These are phyloP conservation scores for Pleurotus tuoliensis DNA, from an alignment of 768 basidiomycete genomes.

Conservation along the genomic window DNA sequence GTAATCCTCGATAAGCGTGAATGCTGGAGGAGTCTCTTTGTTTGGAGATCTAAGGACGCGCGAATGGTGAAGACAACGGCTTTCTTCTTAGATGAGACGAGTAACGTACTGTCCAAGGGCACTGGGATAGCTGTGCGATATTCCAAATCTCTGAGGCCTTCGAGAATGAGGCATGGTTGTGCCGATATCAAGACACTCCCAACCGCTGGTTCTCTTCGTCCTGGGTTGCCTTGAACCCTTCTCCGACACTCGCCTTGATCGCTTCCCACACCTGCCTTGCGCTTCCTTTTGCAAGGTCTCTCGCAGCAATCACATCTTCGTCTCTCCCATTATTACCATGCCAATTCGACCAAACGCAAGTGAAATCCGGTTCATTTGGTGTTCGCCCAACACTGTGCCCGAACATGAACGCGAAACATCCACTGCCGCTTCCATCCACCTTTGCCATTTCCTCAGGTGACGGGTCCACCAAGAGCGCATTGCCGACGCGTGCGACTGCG, in stretches of 20 bases:
- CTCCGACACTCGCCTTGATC: slow-evolving; percentile 40
- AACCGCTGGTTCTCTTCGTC: too few species aligned
- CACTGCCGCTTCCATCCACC: slow-evolving; percentile 40
- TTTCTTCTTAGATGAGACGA: too few species aligned
- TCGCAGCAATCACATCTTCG: slow-evolving; percentile 38
- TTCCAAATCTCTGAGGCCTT: too few species aligned
- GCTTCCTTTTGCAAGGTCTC: slow-evolving; percentile 43
- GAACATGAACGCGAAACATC: slow-evolving; percentile 71
- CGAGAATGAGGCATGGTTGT: too few species aligned
- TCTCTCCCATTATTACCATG: slow-evolving; percentile 28
- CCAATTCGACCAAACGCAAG: slow-evolving; percentile 61
- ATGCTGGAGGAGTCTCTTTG: too few species aligned
- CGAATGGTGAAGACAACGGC: too few species aligned
- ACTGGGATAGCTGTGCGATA: too few species aligned
- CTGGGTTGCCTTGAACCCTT: neutral
- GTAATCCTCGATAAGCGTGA: too few species aligned
- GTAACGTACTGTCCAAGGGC: too few species aligned
- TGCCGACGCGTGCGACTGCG: slow-evolving; percentile 35
- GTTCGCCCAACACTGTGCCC: slow-evolving; percentile 19
- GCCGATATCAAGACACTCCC: too few species aligned
- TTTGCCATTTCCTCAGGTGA: slow-evolving; percentile 34
- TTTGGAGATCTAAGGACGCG: too few species aligned
- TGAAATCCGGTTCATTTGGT: slow-evolving; percentile 12
- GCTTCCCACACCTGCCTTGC: slow-evolving; percentile 43
- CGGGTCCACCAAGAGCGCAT: slow-evolving; percentile 49